A percentile compares a stretch with the other conserved stretches of the same genome.
These are phyloP conservation scores for Candida multigemmis DNA, from an alignment of 805 yeast genomes.

Conservation along the genomic window DNA sequence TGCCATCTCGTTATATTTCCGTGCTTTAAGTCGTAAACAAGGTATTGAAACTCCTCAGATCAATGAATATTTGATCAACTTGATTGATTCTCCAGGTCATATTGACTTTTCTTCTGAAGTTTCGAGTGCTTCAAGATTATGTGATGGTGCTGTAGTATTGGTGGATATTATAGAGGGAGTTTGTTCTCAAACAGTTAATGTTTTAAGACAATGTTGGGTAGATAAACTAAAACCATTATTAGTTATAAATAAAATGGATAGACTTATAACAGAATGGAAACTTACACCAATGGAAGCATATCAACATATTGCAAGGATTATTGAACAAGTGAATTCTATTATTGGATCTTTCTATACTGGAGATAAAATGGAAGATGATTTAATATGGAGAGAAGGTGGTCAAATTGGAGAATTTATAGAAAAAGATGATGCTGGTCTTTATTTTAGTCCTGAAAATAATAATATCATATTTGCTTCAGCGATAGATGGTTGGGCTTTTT, in stretches of 20 bases:
- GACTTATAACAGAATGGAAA: conserved; percentile 74
- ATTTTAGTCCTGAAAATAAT: conserved; percentile 79
- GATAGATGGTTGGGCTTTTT: conserved; percentile 97
- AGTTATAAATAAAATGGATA: conserved; percentile 85
- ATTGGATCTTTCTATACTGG: conserved; percentile 91
- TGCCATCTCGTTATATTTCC: conserved; percentile 88
- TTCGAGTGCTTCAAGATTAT: conserved; percentile 87
- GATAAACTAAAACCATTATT: conserved; percentile 83
- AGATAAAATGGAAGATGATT: conserved; percentile 83
- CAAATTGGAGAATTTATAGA: conserved; percentile 58
- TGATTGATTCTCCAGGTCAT: conserved; percentile 99
- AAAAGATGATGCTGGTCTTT: conserved; percentile 69
- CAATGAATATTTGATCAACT: conserved; percentile 76
- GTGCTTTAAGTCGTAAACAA: conserved; percentile 41
- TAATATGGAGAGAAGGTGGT: conserved; percentile 60
- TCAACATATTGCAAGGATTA: conserved; percentile 61
- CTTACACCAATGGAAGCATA: conserved; percentile 82
- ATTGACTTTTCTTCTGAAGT: conserved; percentile 96
- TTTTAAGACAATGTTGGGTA: conserved; percentile 89
- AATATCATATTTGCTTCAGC: conserved; percentile 90
- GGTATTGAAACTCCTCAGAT: conserved; percentile 29
- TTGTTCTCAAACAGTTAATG: conserved; percentile 94
- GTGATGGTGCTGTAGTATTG: conserved; percentile 93
- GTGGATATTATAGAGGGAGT: conserved; percentile 99
- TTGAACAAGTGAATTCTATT: conserved; percentile 93